Base-by-base conservation (phyloP, 805 yeast species). In the Saccharomycopsis sp. region DNA sequence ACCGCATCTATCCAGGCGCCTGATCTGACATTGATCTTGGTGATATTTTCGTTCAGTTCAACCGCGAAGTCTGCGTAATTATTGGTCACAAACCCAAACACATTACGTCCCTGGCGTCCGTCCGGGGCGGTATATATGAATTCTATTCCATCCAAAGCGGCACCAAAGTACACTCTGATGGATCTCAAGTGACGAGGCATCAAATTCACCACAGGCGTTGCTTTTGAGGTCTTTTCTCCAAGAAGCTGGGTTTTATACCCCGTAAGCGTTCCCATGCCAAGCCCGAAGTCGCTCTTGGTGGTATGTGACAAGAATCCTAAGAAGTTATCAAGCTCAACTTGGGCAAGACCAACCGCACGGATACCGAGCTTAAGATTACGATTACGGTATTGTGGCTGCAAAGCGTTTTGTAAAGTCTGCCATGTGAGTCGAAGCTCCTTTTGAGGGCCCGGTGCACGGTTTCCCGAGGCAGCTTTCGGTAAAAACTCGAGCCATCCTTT, bases 1-100 rank as follows among this genome's bases (percentile, higher is more conserved):
- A 89, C 73, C 1, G 86, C 97, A 74, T 94, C 98, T 3, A 94
- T 75, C 97, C 98, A 94, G 1, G 78, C 83, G 9, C 98, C 98
- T 49, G 83, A 76, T 63, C 96, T 77, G 52, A 90, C 72, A 50
- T 78, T 76, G 57, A 92, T 73, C 24, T 85, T 86, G 2, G 75
- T 69, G 5, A 93, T 73, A 8, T 63, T 59, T 67, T 93, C 97
- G 53, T 83, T 88, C 0, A 69, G 69, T 2, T 73, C 73, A n/a
- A 91, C 65, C 0, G 67, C 68, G 59, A 86, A 79, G 60, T 86
- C 91, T 0, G 84, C 67, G 62, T 76, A 84, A 59, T 80, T 75
- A 8, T 64, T 63, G 3, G 79, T 84, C 57, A 75, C 73, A 24
- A 81, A 80, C 2, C 93, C 94, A 55, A 84, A 73, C 0, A 66